A percentile compares a stretch with the other conserved stretches of the same genome.
Evolutionary conservation across 352 stramenopile genomes (phyloP).

Genomic region (Phytopythium sindhum): DNA sequence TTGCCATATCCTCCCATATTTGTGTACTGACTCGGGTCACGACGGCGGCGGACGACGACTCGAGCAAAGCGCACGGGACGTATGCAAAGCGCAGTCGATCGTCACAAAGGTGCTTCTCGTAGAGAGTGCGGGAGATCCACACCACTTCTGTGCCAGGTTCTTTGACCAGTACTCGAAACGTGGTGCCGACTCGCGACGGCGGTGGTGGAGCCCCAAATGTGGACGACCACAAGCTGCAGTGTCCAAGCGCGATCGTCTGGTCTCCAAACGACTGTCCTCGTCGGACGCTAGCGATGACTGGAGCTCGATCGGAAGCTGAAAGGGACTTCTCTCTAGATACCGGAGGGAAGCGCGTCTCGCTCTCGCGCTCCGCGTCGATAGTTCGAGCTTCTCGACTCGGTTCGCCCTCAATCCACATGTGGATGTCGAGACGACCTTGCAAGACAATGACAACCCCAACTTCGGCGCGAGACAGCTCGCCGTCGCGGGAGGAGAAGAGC

Average conservation of each 20-base stretch:
- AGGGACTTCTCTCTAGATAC: background rate
- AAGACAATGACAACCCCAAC: background rate
- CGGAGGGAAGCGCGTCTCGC: background rate
- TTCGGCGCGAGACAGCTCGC: background rate
- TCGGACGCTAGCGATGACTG: slow-evolving; percentile 23
- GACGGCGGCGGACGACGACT: background rate
- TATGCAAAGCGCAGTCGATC: slow-evolving; percentile 42
- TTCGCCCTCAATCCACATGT: background rate
- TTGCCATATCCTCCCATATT: background rate
- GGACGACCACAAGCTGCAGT: slow-evolving; percentile 23
- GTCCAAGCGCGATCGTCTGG: slow-evolving; percentile 45
- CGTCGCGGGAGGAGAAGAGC: slow-evolving; percentile 3
- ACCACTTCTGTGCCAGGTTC: slow-evolving; percentile 48
- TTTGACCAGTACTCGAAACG: slow-evolving; percentile 30
- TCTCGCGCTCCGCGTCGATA: background rate
- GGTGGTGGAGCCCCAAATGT: slow-evolving; percentile 5
- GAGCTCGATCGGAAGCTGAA: slow-evolving; percentile 9
- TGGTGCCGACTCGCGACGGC: slow-evolving; percentile 8
- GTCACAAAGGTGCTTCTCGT: slow-evolving; percentile 30
- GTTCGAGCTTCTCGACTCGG: background rate
- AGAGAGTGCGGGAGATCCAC: slow-evolving; percentile 33
- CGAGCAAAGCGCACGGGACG: slow-evolving; percentile 9
- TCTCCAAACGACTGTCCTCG: slow-evolving; percentile 51
- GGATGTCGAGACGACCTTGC: slow-evolving; percentile 5
- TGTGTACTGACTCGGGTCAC: too few relatives aligned